phyloP scores from a whole-genome alignment of 805 yeast genomes.

The Yamadazyma ubonensis region DNA sequence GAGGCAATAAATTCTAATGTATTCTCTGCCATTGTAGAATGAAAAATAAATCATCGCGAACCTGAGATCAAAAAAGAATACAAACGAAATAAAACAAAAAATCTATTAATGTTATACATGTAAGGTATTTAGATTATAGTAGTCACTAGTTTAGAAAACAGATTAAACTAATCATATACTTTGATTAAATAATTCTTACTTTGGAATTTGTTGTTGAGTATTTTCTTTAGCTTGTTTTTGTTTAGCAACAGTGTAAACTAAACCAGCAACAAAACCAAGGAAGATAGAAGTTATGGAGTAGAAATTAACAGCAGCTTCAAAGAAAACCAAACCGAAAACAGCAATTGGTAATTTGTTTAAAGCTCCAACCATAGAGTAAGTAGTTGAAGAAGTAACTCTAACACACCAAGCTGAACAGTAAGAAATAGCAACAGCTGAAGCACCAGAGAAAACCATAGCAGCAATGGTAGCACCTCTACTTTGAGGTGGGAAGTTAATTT shows the following conservation, averaged over 20 bases:
- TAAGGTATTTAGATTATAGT: constrained; percentile 8
- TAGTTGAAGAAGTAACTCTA: constrained; percentile 96
- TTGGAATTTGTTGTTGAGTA: constrained; percentile 21
- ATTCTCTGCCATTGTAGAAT: constrained; percentile 31
- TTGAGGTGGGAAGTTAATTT: constrained; percentile 73
- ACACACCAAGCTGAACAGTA: constrained; percentile 99
- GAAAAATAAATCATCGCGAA: too few relatives aligned
- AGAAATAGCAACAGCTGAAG: constrained; percentile 93
- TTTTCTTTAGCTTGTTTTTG: constrained; percentile 71
- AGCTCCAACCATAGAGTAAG: constrained; percentile 99
- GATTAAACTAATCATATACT: not conserved
- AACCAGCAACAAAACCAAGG: constrained; percentile 92
- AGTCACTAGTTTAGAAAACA: not conserved
- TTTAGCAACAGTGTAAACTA: constrained; percentile 94
- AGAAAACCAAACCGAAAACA: constrained; percentile 88
- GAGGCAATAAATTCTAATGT: constrained; percentile 51
- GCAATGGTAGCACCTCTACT: constrained; percentile 66
- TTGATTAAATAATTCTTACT: too few relatives aligned
- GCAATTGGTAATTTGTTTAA: constrained; percentile 98
- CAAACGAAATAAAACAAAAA: constrained; percentile 3
- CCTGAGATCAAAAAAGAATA: not conserved
- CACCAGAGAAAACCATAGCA: constrained; percentile 90
- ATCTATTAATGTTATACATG: constrained; percentile 10
- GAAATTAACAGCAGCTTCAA: constrained; percentile 93
- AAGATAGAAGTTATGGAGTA: constrained; percentile 87